Conservation (phyloP, 2,329 filamentous ascomycete genomes). For the Mycocentrospora acerina region DNA sequence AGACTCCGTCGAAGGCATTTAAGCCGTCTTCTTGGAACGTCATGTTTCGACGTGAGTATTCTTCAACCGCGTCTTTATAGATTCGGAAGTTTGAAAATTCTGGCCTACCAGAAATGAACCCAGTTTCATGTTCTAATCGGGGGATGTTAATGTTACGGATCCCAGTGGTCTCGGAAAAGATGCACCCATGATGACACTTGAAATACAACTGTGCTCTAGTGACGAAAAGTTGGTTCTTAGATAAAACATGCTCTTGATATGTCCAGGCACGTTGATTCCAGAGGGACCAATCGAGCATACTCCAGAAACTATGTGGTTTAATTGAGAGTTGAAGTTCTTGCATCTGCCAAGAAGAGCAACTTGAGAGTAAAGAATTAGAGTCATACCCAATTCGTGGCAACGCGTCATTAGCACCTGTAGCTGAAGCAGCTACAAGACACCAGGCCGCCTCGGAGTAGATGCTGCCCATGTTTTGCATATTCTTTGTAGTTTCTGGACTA, state of each 20-base stretch:
- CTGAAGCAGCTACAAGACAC: background rate
- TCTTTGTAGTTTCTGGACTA: background rate
- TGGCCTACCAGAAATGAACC: background rate
- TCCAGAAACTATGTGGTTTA: background rate
- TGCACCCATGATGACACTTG: background rate
- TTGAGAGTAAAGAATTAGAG: too few species aligned
- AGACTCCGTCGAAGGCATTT: background rate
- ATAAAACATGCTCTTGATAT: background rate
- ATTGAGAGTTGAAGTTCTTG: background rate
- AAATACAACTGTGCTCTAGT: background rate
- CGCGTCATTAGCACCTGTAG: background rate
- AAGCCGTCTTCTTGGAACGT: background rate
- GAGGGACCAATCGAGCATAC: background rate
- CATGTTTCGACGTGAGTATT: background rate
- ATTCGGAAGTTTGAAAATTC: background rate
- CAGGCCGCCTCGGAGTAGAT: background rate
- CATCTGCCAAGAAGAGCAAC: too few species aligned
- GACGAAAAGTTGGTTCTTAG: background rate
- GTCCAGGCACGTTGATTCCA: background rate
- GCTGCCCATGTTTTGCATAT: background rate
- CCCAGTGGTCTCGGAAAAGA: background rate
- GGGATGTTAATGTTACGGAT: background rate
- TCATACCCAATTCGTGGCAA: background rate
- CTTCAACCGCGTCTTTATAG: background rate
- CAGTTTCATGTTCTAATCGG: background rate